Conservation (phyloP, 2,329 filamentous ascomycete species). For the Colletotrichum karsti region DNA sequence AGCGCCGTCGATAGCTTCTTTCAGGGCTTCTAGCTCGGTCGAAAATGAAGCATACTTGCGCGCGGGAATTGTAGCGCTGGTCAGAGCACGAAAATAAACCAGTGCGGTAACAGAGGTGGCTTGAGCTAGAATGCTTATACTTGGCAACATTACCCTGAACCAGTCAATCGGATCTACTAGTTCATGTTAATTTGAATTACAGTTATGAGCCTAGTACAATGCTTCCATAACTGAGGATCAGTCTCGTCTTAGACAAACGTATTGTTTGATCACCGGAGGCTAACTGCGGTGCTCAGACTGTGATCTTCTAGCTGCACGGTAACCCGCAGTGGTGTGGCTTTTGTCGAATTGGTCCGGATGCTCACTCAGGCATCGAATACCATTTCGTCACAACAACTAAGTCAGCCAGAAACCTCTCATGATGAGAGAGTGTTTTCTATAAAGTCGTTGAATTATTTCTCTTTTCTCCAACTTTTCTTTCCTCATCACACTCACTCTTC, state of each 20-base stretch:
- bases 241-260: too few species aligned
- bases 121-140: not conserved
- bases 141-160: not conserved
- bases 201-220: not conserved
- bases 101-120: not conserved
- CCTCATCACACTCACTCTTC: slow-evolving; percentile 8
- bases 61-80: not conserved
- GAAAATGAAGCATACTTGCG: not conserved
- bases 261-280: too few species aligned
- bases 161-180: not conserved
- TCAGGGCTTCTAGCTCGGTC: not conserved
- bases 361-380: too few species aligned
- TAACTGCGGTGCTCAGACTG: too few species aligned
- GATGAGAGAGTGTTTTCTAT: not conserved
- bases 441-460: not conserved
- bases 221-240: too few species aligned
- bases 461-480: not conserved
- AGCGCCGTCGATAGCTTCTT: not conserved
- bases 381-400: too few species aligned
- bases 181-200: not conserved
- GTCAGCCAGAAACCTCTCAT: not conserved
- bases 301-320: too few species aligned
- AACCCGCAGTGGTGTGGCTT: too few species aligned
- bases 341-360: too few species aligned
- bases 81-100: not conserved